Base-by-base conservation (phyloP, 192 early-diverging fungal genomes). In the Dissophora ornata region DNA sequence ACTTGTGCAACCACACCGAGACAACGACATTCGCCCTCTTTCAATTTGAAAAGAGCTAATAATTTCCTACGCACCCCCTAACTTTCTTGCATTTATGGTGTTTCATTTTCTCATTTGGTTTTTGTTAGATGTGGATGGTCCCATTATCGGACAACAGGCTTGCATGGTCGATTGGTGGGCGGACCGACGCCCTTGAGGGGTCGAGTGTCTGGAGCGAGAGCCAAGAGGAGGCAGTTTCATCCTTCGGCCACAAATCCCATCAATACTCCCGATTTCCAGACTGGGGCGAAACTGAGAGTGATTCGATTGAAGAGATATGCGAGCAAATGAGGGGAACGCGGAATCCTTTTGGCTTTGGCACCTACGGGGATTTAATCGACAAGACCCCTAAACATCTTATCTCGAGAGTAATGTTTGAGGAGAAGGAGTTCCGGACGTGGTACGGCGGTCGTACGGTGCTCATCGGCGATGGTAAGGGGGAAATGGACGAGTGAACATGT, bases 51-150 rank as follows among this genome's bases (percentile, higher is more conserved):
- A n/a, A n/a, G n/a, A n/a, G n/a, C n/a, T n/a, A n/a, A n/a, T n/a
- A n/a, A 50, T 69, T n/a, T 55, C 38, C 18, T 28, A 22, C 57
- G 18, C 22, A 42, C 16, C 33, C 36, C 19, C 36, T 13, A 38
- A 13, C 36, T 9, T 9, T 13, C 36, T 38, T 38, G 7, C 36
- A 13, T 13, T 13, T 38, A 9, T 38, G 7, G 7, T 36, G 1
- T 15, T 53, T 21, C 45, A 59, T n/a, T 55, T 47, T 44, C 16
- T 15, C 48, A 16, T 29, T n/a, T 65, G 70, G 65, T 74, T 62
- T 74, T 15, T 57, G 13, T 29, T n/a, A 74, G 70, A 74, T 74
- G 70, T 74, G 70, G 70, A 74, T 74, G 70, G 70, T 65, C 0
- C 70, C 70, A 30, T 24, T 74, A 6, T 46, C 62, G 16, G 57